Evolutionary conservation across 2,329 filamentous ascomycete genomes (phyloP).

Genomic region (Fusarium duplospermum): DNA sequence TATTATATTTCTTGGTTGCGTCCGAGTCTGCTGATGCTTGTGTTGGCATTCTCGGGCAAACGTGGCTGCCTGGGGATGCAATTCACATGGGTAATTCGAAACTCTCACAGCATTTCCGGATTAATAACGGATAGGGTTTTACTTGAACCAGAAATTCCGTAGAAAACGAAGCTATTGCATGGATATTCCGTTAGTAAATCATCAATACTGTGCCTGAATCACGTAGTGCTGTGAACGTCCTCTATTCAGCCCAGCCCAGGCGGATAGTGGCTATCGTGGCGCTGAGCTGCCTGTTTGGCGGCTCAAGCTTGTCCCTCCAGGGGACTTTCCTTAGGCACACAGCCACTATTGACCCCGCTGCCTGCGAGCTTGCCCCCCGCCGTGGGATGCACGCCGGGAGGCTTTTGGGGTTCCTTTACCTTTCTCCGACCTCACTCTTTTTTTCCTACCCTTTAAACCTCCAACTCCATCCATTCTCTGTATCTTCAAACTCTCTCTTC

Average conservation of each 20-base stretch:
- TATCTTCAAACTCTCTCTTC: conserved; percentile 20
- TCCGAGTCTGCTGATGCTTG: not conserved
- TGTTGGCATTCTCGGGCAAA: not conserved
- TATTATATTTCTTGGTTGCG: not conserved
- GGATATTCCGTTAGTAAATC: not conserved
- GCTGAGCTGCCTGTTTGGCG: conserved; percentile 22
- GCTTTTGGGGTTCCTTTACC: conserved; percentile 3
- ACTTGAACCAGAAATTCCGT: accelerated
- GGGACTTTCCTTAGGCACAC: conserved; percentile 3
- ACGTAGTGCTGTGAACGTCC: not conserved
- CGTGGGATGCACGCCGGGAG: not conserved
- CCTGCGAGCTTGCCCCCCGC: conserved; percentile 24
- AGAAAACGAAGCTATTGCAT: not conserved
- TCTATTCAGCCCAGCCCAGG: not conserved
- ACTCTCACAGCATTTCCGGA: not conserved
- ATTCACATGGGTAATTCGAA: not conserved
- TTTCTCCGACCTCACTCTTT: conserved; percentile 27
- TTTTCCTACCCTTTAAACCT: conserved; percentile 19
- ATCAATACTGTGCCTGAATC: not conserved
- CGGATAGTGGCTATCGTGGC: conserved; percentile 13
- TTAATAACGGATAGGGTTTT: not conserved
- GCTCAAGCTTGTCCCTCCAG: not conserved
- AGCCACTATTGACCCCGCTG: conserved; percentile 2
- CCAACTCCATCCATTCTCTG: conserved; percentile 33
- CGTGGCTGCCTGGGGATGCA: not conserved